These are phyloP conservation scores for Panaeolus papilionaceus DNA, from an alignment of 768 basidiomycete species.

Conservation along the genomic window DNA sequence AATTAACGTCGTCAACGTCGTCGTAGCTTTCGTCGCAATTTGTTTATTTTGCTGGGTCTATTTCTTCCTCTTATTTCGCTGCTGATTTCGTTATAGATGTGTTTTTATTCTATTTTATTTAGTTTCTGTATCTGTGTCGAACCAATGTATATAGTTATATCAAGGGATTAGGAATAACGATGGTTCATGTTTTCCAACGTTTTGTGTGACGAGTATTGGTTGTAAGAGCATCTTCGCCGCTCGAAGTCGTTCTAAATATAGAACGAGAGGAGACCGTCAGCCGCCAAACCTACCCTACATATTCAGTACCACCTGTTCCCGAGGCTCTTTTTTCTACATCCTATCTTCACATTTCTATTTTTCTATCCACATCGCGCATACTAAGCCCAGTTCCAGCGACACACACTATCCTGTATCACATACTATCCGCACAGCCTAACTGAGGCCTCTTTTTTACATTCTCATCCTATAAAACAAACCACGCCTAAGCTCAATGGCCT, in stretches of 20 bases:
- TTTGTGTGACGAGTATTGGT: too few relatives aligned
- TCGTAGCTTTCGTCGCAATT: background rate
- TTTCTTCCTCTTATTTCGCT: background rate
- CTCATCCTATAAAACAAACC: background rate
- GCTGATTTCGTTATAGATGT: too few relatives aligned
- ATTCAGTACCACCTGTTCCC: constrained; percentile 6
- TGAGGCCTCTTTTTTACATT: background rate
- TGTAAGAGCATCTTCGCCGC: too few relatives aligned
- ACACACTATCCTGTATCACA: constrained; percentile 10
- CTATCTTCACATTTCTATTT: constrained; percentile 26
- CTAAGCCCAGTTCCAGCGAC: constrained; percentile 23
- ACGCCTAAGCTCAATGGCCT: constrained; percentile 7
- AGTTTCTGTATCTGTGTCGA: background rate
- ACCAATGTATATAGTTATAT: background rate
- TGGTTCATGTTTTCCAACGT: too few relatives aligned
- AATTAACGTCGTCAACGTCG: background rate
- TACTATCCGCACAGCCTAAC: background rate
- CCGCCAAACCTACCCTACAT: constrained; percentile 24
- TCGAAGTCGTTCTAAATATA: background rate
- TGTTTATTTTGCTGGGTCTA: background rate
- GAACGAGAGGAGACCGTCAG: constrained; percentile 22
- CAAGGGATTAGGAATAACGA: background rate
- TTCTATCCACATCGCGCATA: constrained; percentile 23
- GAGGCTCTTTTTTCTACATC: constrained; percentile 17
- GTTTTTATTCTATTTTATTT: background rate